Evolutionary conservation across 2,329 filamentous ascomycete genomes (phyloP).

Genomic region (Aspergillus fumigatus): DNA sequence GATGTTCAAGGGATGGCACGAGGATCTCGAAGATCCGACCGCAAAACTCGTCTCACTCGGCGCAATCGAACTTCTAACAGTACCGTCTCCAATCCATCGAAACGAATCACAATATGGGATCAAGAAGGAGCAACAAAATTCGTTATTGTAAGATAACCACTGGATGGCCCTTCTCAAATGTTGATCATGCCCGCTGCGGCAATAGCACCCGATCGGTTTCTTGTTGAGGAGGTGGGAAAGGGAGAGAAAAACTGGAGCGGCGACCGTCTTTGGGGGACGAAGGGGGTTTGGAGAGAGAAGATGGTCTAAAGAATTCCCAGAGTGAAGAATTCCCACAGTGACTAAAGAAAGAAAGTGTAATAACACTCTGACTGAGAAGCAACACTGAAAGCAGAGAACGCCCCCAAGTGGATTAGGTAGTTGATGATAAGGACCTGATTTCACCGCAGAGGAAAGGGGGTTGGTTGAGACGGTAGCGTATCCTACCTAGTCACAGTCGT

Average conservation of each 20-base stretch:
- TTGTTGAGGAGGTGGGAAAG: slow-evolving; percentile 7
- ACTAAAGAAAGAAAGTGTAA: not conserved
- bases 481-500: not conserved
- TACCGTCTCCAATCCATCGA: slow-evolving; percentile 5
- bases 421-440: not conserved
- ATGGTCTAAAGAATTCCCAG: not conserved
- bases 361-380: not conserved
- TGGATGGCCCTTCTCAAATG: not conserved
- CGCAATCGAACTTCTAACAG: slow-evolving; percentile 8
- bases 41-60: slow-evolving; percentile 4
- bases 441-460: not conserved
- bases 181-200: not conserved
- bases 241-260: slow-evolving; percentile 11
- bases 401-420: not conserved
- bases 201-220: slow-evolving; percentile 1
- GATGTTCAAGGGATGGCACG: not conserved
- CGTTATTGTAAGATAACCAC: not conserved
- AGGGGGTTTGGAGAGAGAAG: not conserved
- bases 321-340: not conserved
- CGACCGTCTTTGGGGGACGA: not conserved
- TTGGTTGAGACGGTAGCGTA: not conserved
- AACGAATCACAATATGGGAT: not conserved
- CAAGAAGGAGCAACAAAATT: not conserved
- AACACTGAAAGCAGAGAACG: not conserved
- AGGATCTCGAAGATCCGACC: slow-evolving; percentile 1